Conservation (phyloP, 805 yeast species). For the Wickerhamomyces hampshirensis region DNA sequence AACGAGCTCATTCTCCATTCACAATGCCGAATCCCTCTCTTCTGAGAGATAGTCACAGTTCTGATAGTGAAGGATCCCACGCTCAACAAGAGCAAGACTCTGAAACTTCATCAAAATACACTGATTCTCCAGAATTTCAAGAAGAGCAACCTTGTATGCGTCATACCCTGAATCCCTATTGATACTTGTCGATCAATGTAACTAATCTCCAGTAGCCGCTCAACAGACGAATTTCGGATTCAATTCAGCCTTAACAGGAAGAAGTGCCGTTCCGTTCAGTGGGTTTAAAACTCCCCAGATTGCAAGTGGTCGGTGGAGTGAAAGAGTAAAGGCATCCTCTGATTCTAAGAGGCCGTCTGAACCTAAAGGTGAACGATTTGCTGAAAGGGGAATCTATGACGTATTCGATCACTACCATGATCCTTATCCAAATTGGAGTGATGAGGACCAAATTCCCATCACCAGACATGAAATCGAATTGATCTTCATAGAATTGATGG, state of each 20-base stretch:
- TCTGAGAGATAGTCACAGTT: background rate
- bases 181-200: background rate
- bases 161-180: slow-evolving; percentile 6
- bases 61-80: slow-evolving; percentile 3
- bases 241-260: slow-evolving; percentile 27
- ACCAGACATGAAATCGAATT: slow-evolving; percentile 49
- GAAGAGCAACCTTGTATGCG: slow-evolving; percentile 17
- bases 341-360: slow-evolving; percentile 17
- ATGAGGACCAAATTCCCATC: slow-evolving; percentile 38
- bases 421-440: slow-evolving; percentile 50
- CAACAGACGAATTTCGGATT: slow-evolving; percentile 15
- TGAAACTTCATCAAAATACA: slow-evolving; percentile 22
- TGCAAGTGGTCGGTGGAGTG: slow-evolving; percentile 66
- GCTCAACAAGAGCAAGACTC: slow-evolving; percentile 1
- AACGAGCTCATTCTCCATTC: background rate
- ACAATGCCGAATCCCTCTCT: slow-evolving; percentile 8
- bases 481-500: slow-evolving; percentile 46
- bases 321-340: slow-evolving; percentile 29
- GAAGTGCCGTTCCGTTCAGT: slow-evolving; percentile 65
- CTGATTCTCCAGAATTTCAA: slow-evolving; percentile 27
- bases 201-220: slow-evolving; percentile 5
- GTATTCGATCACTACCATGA: slow-evolving; percentile 40
- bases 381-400: slow-evolving; percentile 38
- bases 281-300: slow-evolving; percentile 94
- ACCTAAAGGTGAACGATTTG: slow-evolving; percentile 31